Percentiles rank a stretch among this genome's conserved stretches.
These are phyloP conservation scores for Pseudocercospora pini-densiflorae DNA, from an alignment of 2,329 filamentous ascomycete species.

Conservation along the genomic window DNA sequence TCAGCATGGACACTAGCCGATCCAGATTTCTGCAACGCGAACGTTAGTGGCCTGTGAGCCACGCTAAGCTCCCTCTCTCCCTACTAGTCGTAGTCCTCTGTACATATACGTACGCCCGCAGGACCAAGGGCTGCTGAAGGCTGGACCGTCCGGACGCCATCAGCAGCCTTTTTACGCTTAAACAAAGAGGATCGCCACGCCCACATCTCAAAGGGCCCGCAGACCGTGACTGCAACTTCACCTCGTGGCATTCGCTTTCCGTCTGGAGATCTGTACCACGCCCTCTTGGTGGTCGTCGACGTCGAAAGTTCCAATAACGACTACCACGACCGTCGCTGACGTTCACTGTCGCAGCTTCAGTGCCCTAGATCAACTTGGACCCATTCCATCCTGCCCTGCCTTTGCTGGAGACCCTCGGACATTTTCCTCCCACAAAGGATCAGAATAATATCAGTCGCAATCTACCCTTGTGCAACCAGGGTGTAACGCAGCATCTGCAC, in stretches of 20 bases:
- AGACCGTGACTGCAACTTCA: constrained; percentile 31
- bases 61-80: constrained; percentile 31
- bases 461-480: constrained; percentile 37
- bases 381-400: constrained; percentile 37
- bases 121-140: constrained; percentile 39
- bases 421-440: constrained; percentile 43
- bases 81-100: constrained; percentile 27
- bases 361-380: neutral
- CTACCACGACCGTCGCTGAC: constrained; percentile 1
- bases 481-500: constrained; percentile 54
- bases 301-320: neutral
- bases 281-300: neutral
- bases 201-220: constrained; percentile 38
- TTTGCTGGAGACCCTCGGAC: constrained; percentile 38
- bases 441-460: constrained; percentile 30
- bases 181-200: constrained; percentile 57
- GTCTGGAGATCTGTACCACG: constrained; percentile 1
- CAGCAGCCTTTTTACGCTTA: constrained; percentile 45
- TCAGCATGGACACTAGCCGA: constrained; percentile 32
- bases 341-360: constrained; percentile 13
- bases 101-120: constrained; percentile 39
- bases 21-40: constrained; percentile 33
- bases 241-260: constrained; percentile 24
- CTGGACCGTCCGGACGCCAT: constrained; percentile 53
- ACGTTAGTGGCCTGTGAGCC: constrained; percentile 32